Evolutionary conservation across 768 basidiomycete species (phyloP).

Genomic region (Sistotremastrum suecicum): DNA sequence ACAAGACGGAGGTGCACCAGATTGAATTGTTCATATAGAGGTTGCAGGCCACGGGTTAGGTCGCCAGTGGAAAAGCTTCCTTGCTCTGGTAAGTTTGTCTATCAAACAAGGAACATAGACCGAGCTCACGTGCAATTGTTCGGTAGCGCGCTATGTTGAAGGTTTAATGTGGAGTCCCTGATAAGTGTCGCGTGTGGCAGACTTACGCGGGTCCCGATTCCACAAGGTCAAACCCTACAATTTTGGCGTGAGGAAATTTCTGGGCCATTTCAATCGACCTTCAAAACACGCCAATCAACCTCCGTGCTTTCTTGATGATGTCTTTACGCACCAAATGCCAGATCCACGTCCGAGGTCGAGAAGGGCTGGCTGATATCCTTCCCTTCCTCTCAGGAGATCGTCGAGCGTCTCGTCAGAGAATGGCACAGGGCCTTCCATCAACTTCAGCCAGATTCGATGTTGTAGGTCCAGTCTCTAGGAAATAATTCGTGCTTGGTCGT

Average conservation of each 20-base stretch:
- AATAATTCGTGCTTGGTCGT: too few species aligned
- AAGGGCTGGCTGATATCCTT: conserved; percentile 4
- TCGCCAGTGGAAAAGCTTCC: conserved; percentile 15
- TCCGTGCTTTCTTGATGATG: too few species aligned
- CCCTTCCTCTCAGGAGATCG: conserved; percentile 2
- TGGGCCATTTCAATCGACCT: conserved; percentile 17
- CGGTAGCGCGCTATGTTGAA: too few species aligned
- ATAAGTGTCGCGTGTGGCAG: too few species aligned
- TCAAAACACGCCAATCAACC: neutral
- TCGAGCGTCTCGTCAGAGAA: too few species aligned
- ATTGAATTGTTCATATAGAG: conserved; percentile 10
- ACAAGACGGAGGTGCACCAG: conserved; percentile 17
- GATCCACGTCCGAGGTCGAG: conserved; percentile 18
- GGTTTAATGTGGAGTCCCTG: too few species aligned
- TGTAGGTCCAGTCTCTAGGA: too few species aligned
- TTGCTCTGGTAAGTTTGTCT: conserved; percentile 1
- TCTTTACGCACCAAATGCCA: conserved; percentile 14
- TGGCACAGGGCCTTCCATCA: too few species aligned
- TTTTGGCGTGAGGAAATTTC: conserved; percentile 10
- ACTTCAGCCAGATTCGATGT: too few species aligned
- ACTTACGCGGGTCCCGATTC: too few species aligned
- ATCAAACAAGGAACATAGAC: too few species aligned
- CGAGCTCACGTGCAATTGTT: too few species aligned
- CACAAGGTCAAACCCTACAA: conserved; percentile 15
- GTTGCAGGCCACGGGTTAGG: conserved; percentile 10